These are phyloP conservation scores for Encephalitozoon cuniculi DNA, from an alignment of 371 early-diverging fungal genomes.

Conservation along the genomic window DNA sequence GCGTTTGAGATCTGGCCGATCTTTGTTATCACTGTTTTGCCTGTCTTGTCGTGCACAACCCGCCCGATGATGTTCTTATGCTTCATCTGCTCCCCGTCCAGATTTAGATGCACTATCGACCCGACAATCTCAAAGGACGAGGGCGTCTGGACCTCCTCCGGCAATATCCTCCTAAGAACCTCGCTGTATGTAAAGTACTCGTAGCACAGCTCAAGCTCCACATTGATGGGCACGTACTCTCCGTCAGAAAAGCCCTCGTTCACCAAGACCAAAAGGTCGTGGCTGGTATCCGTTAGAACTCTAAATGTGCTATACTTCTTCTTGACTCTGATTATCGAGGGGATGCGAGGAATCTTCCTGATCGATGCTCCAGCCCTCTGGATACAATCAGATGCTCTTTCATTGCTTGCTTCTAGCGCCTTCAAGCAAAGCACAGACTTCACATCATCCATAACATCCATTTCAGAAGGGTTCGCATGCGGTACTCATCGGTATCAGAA, in stretches of 20 bases:
- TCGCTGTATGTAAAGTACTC: constrained; percentile 43
- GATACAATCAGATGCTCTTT: neutral
- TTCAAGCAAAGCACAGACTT: neutral
- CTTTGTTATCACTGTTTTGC: constrained; percentile 58
- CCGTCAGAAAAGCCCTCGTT: neutral
- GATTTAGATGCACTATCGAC: constrained; percentile 58
- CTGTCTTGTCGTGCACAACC: constrained; percentile 56
- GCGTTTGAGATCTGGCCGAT: constrained; percentile 46
- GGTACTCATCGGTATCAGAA: neutral
- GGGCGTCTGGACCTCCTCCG: constrained; percentile 28
- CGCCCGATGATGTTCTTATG: constrained; percentile 56
- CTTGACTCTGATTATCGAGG: neutral
- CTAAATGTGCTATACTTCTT: neutral
- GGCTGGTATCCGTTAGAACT: neutral
- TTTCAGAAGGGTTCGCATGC: neutral
- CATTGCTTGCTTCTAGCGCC: neutral
- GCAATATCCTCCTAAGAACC: constrained; percentile 26
- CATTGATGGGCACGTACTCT: neutral
- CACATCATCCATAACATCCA: neutral
- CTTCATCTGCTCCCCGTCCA: constrained; percentile 48
- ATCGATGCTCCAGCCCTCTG: neutral
- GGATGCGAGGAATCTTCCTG: constrained; percentile 1
- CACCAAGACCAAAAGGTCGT: neutral
- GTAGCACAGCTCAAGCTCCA: constrained; percentile 35
- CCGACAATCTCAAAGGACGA: constrained; percentile 58